Evolutionary conservation across 169 alveolate genomes (phyloP).

Genomic region (Cryptosporidium parvum): DNA sequence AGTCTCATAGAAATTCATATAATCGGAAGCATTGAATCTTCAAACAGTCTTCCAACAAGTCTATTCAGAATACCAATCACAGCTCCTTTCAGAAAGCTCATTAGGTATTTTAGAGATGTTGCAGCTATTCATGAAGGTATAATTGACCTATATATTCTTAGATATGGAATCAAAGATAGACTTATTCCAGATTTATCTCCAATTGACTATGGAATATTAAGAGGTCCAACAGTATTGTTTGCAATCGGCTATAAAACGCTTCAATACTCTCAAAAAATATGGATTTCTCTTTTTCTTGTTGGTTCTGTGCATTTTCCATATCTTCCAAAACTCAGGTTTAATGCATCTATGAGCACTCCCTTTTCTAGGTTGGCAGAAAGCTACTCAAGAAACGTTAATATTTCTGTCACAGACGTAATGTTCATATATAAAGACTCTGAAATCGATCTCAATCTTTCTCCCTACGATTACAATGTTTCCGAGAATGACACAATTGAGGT

Average conservation of each 20-base stretch:
- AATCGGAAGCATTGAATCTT: conserved; percentile 50
- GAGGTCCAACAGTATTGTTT: conserved; percentile 75
- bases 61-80: conserved; percentile 60
- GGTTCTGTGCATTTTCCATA: conserved; percentile 76
- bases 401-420: conserved; percentile 47
- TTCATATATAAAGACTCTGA: conserved; percentile 59
- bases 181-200: conserved; percentile 78
- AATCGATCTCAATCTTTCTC: conserved; percentile 58
- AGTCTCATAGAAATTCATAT: conserved; percentile 65
- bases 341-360: conserved; percentile 80
- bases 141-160: conserved; percentile 59
- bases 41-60: conserved; percentile 44
- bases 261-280: conserved; percentile 78
- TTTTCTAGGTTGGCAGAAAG: conserved; percentile 79
- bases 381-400: conserved; percentile 78
- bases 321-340: conserved; percentile 78
- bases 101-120: conserved; percentile 76
- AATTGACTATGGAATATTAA: conserved; percentile 77
- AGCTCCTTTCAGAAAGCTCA: conserved; percentile 73
- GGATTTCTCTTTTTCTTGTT: conserved; percentile 78
- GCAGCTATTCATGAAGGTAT: conserved; percentile 74
- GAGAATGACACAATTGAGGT: conserved; percentile 72
- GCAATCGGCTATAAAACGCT: conserved; percentile 75
- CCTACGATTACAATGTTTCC: conserved; percentile 56
- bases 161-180: conserved; percentile 58